These are phyloP conservation scores for Pythium apleroticum DNA, from an alignment of 352 stramenopile genomes.

Conservation along the genomic window DNA sequence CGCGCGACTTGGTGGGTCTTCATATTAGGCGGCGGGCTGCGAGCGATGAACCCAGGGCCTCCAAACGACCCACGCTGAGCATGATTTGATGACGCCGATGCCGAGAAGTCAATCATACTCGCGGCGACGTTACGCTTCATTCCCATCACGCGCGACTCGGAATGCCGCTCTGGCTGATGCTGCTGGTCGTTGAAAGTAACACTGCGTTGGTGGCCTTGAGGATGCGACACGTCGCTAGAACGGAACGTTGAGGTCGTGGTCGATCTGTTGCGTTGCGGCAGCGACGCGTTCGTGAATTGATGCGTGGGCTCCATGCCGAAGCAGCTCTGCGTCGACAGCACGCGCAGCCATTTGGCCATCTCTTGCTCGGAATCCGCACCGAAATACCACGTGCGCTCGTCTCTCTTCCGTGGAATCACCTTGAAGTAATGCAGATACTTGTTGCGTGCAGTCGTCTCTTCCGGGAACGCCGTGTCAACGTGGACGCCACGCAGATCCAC, in stretches of 20 bases:
- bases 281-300: background rate
- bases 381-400: slow-evolving; percentile 74
- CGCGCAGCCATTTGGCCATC: slow-evolving; percentile 70
- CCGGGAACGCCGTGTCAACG: slow-evolving; percentile 53
- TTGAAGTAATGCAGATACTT: slow-evolving; percentile 72
- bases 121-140: slow-evolving; percentile 6
- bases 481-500: slow-evolving; percentile 59
- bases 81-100: slow-evolving; percentile 15
- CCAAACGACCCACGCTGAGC: slow-evolving; percentile 22
- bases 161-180: slow-evolving; percentile 6
- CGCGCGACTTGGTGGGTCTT: slow-evolving; percentile 22
- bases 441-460: slow-evolving; percentile 65
- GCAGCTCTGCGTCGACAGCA: slow-evolving; percentile 50
- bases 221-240: slow-evolving; percentile 10
- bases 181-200: slow-evolving; percentile 22
- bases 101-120: slow-evolving; percentile 22
- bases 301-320: slow-evolving; percentile 24
- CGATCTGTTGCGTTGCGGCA: slow-evolving; percentile 5
- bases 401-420: slow-evolving; percentile 49
- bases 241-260: slow-evolving; percentile 9
- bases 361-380: slow-evolving; percentile 65
- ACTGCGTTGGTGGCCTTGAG: slow-evolving; percentile 4
- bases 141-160: slow-evolving; percentile 12
- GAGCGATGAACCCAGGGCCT: background rate
- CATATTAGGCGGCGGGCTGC: slow-evolving; percentile 9